Conservation (phyloP, 2,329 filamentous ascomycete genomes). For the Endoconidiophora laricicola region DNA sequence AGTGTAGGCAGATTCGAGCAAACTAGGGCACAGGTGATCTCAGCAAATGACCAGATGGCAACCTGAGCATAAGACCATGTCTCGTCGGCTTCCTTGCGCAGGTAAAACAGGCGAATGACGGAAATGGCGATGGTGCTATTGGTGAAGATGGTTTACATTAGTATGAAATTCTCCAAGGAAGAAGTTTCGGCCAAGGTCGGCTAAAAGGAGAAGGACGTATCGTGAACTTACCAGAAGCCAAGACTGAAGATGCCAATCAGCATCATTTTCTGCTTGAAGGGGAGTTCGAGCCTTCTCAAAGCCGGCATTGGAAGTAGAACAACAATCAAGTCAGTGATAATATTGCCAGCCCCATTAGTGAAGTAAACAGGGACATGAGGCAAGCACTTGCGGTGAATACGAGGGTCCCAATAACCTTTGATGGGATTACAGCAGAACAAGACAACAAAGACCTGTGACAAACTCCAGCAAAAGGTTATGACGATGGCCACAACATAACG, state of each 20-base stretch:
- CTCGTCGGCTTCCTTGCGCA: slow-evolving; percentile 17
- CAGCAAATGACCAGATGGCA: slow-evolving; percentile 23
- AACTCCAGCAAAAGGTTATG: slow-evolving; percentile 18
- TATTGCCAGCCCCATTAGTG: slow-evolving; percentile 21
- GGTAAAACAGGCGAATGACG: slow-evolving; percentile 20
- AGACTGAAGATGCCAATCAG: slow-evolving; percentile 19
- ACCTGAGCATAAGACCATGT: slow-evolving; percentile 20
- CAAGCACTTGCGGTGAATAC: slow-evolving; percentile 17
- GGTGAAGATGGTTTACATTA: not conserved
- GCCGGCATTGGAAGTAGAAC: slow-evolving; percentile 24
- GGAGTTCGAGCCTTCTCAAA: slow-evolving; percentile 22
- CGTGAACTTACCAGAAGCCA: slow-evolving; percentile 19
- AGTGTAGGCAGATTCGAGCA: slow-evolving; percentile 25
- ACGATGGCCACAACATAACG: slow-evolving; percentile 18
- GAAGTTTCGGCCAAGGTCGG: not conserved
- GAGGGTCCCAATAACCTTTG: slow-evolving; percentile 16
- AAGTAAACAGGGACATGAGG: slow-evolving; percentile 20
- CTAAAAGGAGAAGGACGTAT: not conserved
- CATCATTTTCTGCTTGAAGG: slow-evolving; percentile 17
- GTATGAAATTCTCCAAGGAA: not conserved
- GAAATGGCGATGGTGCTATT: slow-evolving; percentile 20
- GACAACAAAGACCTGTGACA: slow-evolving; percentile 15
- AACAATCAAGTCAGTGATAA: slow-evolving; percentile 22
- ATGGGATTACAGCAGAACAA: slow-evolving; percentile 8
- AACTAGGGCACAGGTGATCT: slow-evolving; percentile 24